Percentiles rank a stretch among this genome's conserved stretches.
phyloP scores from a whole-genome alignment of 768 basidiomycete species.

The Pleurotus giganteus region DNA sequence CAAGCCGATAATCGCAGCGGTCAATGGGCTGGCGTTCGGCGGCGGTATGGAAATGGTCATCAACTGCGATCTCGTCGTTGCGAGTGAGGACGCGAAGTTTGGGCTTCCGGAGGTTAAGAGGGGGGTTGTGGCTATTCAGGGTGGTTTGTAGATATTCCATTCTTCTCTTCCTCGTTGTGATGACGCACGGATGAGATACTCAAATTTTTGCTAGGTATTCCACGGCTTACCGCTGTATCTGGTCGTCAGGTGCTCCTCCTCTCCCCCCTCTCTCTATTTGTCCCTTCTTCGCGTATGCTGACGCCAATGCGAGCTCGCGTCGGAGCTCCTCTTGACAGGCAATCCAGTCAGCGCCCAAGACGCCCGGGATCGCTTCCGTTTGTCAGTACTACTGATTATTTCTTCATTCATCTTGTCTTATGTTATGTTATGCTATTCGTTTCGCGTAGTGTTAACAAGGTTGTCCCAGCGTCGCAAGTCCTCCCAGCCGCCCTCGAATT shows the following conservation, averaged over 20 bases:
- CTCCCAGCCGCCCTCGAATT: conserved; percentile 59
- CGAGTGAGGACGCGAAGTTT: conserved; percentile 64
- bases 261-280: neutral
- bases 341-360: conserved; percentile 64
- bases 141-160: conserved; percentile 57
- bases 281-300: neutral
- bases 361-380: conserved; percentile 68
- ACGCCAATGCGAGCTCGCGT: conserved; percentile 50
- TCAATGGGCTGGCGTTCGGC: conserved; percentile 70
- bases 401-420: too few species aligned
- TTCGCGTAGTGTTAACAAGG: conserved; percentile 59
- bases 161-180: neutral
- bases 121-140: conserved; percentile 71
- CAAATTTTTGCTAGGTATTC: conserved; percentile 48
- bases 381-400: too few species aligned
- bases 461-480: conserved; percentile 57
- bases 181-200: neutral
- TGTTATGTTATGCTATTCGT: neutral
- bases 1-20: conserved; percentile 82
- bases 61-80: conserved; percentile 78
- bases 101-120: conserved; percentile 77
- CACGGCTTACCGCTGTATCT: conserved; percentile 58
- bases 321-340: conserved; percentile 76
- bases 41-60: conserved; percentile 62
- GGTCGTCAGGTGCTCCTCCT: conserved; percentile 79